Percentiles rank a stretch among this genome's conserved stretches.
phyloP scores from a whole-genome alignment of 2,329 filamentous ascomycete species.

The Aspergillus novoparasiticus region DNA sequence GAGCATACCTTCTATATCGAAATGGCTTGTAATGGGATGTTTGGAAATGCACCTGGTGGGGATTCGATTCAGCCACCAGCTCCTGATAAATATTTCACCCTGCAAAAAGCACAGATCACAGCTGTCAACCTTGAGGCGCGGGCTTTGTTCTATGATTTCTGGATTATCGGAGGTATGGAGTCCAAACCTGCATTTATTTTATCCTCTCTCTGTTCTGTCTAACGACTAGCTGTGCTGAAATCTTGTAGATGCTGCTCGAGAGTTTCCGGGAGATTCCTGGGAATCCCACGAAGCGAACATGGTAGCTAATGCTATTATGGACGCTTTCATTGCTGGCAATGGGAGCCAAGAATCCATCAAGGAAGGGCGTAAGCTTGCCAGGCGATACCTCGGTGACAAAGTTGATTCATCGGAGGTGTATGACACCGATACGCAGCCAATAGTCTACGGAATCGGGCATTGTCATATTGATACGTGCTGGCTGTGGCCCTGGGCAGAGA shows the following conservation, averaged over 20 bases:
- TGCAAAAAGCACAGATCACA: slow-evolving; percentile 80
- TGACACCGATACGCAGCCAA: slow-evolving; percentile 68
- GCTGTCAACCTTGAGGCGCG: slow-evolving; percentile 85
- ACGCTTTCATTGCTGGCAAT: slow-evolving; percentile 80
- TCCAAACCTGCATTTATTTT: neutral
- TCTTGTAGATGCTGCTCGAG: slow-evolving; percentile 75
- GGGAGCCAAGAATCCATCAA: slow-evolving; percentile 72
- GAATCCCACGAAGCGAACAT: slow-evolving; percentile 85
- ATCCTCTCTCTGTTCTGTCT: neutral
- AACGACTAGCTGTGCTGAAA: neutral
- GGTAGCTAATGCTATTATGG: slow-evolving; percentile 84
- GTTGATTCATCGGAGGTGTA: slow-evolving; percentile 87
- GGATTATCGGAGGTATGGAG: slow-evolving; percentile 71
- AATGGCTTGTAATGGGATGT: slow-evolving; percentile 99
- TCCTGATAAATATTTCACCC: slow-evolving; percentile 77
- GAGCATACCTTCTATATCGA: slow-evolving; percentile 92
- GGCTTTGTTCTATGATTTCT: slow-evolving; percentile 85
- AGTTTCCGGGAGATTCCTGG: slow-evolving; percentile 86
- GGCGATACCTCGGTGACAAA: slow-evolving; percentile 76
- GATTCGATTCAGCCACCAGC: slow-evolving; percentile 87
- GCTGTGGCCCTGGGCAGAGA: slow-evolving; percentile 98
- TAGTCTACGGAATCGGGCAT: slow-evolving; percentile 89
- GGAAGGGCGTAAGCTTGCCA: slow-evolving; percentile 78
- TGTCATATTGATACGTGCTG: slow-evolving; percentile 98
- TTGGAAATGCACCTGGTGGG: slow-evolving; percentile 83